Evolutionary conservation across 345 rosid genomes (phyloP), one percentile per base, ranked within the genome.

Genomic region (Salix brachista): DNA sequence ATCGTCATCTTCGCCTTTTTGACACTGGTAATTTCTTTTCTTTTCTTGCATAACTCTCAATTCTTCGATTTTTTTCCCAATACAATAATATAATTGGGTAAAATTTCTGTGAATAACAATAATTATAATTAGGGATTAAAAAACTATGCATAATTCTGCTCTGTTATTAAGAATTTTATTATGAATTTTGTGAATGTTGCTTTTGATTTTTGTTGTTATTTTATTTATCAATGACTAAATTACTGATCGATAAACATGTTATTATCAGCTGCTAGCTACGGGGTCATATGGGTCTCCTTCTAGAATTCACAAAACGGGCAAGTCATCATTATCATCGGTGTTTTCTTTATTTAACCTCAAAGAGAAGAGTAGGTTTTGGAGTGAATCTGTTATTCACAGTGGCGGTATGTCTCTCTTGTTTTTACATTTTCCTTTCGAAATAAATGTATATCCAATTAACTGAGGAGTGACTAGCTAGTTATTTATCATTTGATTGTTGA

Each of bases 341-440:
- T 92, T 96, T 73, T 96, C 99, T 30, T 82, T 96, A 86, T 96
- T 96, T 83, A 96, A 92, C 80, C 94, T 96, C 79, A 92, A 78
- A 79, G 97, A 87, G 28, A 91, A 84, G 86, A 96, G 95, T 86
- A 88, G 87, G 81, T 96, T 90, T 79, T 96, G 99, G 99, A 93
- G 92, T 69, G 98, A 96, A 85, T 77, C 92, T 80, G 93, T 93
- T 60, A 83, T 96, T 61, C 97, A 41, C 44, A 21, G 89, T 52
- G 82, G 79, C 23, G 93, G 97, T 82, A 86, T 39, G 84, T 68
- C 32, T 25, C 48, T 36, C 18, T 70, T 37, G 1, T 58, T 48
- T 23, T 21, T 67, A 23, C 66, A 3, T 62, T 62, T 28, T 62
- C 34, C n/a, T 11, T 26, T 62, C 32, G 3, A 28, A 11, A 26